Conservation (phyloP, 495 filamentous ascomycete species). For the Chaetomium cochliodes region DNA sequence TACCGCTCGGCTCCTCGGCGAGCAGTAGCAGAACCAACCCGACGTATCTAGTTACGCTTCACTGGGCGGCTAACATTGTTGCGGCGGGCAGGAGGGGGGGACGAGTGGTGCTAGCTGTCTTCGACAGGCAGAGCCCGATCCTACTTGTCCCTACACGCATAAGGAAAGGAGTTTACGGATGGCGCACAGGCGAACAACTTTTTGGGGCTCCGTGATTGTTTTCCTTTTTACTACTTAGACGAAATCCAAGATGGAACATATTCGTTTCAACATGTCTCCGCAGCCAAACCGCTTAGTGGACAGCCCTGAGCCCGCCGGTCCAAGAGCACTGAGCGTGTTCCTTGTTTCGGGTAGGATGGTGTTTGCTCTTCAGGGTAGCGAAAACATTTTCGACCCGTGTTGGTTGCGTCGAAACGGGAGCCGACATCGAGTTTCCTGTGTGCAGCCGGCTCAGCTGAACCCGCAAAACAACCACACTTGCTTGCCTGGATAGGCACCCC, state of each 20-base stretch:
- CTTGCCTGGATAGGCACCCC: neutral
- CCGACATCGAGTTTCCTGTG: neutral
- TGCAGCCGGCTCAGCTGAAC: neutral
- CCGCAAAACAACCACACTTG: neutral
- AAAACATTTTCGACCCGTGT: neutral
- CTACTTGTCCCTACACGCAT: conserved; percentile 20
- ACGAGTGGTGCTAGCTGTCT: neutral
- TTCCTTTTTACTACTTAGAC: neutral
- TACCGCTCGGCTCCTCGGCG: conserved; percentile 78
- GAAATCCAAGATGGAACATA: conserved; percentile 9
- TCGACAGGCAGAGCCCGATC: neutral
- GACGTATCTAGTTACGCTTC: neutral
- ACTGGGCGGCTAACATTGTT: neutral
- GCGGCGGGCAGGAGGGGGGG: neutral
- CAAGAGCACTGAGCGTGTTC: too few species aligned
- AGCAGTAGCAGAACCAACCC: conserved; percentile 49
- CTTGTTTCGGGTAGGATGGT: neutral
- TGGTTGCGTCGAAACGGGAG: neutral
- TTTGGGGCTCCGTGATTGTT: conserved; percentile 13
- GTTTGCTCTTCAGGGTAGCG: neutral
- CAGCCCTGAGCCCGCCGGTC: too few species aligned
- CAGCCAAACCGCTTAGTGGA: neutral
- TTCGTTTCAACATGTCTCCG: neutral
- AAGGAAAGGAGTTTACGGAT: conserved; percentile 24
- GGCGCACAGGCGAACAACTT: conserved; percentile 7